These are phyloP conservation scores for Pseudocercospora fijiensis DNA, from an alignment of 2,329 filamentous ascomycete genomes.

Conservation along the genomic window DNA sequence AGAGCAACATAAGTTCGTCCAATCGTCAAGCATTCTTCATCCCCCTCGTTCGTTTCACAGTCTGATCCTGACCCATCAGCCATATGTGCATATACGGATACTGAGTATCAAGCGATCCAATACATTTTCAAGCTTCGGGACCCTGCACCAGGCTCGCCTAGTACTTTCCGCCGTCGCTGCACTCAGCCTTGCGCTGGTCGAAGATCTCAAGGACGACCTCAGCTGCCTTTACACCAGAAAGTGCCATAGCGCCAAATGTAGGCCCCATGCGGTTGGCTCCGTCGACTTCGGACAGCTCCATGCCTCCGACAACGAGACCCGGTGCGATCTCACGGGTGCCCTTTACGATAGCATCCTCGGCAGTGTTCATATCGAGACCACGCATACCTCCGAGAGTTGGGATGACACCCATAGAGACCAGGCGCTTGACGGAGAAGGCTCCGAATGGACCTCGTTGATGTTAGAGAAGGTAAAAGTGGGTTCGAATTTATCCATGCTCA, in stretches of 20 bases:
- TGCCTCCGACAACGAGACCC: conserved; percentile 87
- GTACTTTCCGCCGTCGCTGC: conserved; percentile 49
- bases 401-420: conserved; percentile 82
- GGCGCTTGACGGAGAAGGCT: conserved; percentile 85
- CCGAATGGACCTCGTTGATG: conserved; percentile 63
- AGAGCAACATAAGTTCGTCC: background rate
- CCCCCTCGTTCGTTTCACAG: background rate
- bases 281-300: conserved; percentile 89
- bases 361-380: conserved; percentile 85
- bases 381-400: conserved; percentile 88
- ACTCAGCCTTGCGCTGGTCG: conserved; percentile 74
- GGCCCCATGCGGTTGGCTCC: conserved; percentile 73
- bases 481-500: background rate
- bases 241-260: conserved; percentile 85
- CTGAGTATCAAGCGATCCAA: background rate
- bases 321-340: conserved; percentile 83
- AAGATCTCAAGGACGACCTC: conserved; percentile 80
- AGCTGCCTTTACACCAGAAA: conserved; percentile 85
- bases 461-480: background rate
- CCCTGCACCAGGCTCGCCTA: background rate
- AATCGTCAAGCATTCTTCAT: background rate
- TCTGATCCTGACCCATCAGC: background rate
- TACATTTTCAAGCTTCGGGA: background rate
- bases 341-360: conserved; percentile 93
- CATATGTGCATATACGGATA: background rate